These are phyloP conservation scores for Entrophospora sp. DNA, from an alignment of 192 early-diverging fungal species.

Conservation along the genomic window DNA sequence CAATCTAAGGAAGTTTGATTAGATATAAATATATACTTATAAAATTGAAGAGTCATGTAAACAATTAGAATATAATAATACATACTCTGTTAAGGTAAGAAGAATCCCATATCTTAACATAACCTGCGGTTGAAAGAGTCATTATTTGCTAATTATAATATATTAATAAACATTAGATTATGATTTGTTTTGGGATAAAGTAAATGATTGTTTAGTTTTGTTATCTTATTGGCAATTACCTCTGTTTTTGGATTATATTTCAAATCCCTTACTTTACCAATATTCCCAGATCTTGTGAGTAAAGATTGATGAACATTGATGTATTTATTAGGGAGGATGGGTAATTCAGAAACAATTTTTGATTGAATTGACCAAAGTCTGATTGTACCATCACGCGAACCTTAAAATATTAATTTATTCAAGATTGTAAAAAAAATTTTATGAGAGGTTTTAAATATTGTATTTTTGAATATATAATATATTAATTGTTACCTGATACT, in stretches of 20 bases:
- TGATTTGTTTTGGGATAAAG: no score
- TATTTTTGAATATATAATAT: no score
- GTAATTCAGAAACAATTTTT: conserved; percentile 18
- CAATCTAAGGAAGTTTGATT: no score
- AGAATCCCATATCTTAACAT: conserved; percentile 57
- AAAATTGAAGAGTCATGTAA: no score
- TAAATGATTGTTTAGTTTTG: no score
- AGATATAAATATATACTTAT: no score
- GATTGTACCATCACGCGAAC: conserved; percentile 50
- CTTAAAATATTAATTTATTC: no score
- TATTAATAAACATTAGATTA: no score
- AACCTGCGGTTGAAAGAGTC: conserved; percentile 52
- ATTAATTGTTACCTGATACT: conserved; percentile 39
- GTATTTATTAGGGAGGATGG: conserved; percentile 7
- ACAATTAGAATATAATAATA: no score
- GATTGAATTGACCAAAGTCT: conserved; percentile 41
- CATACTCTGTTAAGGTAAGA: conserved; percentile 21
- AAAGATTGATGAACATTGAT: conserved; percentile 27
- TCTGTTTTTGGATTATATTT: conserved; percentile 27
- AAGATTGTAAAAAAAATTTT: no score
- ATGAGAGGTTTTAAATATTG: no score
- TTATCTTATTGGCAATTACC: no score
- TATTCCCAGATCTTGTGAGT: conserved; percentile 27
- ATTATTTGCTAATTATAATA: conserved; percentile 37
- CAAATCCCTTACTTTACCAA: conserved; percentile 51